These are phyloP conservation scores for Uronychia setigera DNA, from an alignment of 73 alveolate genomes.

Conservation along the genomic window DNA sequence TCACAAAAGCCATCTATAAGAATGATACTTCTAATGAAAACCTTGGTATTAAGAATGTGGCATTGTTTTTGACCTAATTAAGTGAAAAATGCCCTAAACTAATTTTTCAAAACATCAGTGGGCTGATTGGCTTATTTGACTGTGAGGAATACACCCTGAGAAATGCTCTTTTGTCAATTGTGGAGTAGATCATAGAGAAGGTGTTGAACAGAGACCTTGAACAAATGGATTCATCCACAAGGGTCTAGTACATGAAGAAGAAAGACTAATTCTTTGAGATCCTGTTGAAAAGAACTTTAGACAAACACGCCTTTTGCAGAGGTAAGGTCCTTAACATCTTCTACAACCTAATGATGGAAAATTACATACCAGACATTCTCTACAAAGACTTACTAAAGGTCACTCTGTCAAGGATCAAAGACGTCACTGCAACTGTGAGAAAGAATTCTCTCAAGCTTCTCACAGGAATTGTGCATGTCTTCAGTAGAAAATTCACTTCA, in stretches of 20 bases:
- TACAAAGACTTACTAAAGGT: conserved; percentile 61
- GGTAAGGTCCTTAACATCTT: conserved; percentile 75
- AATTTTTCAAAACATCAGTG: conserved; percentile 26
- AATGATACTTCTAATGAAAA: conserved; percentile 50
- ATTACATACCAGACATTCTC: conserved; percentile 60
- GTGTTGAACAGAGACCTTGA: conserved; percentile 38
- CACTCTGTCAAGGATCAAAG: conserved; percentile 76
- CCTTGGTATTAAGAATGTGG: conserved; percentile 50
- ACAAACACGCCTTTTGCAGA: conserved; percentile 80
- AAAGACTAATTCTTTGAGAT: conserved; percentile 75
- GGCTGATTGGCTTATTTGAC: conserved; percentile 48
- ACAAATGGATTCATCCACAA: conserved; percentile 61
- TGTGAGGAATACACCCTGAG: conserved; percentile 62
- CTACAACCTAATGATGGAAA: conserved; percentile 65
- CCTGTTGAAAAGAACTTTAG: conserved; percentile 71
- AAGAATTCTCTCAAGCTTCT: conserved; percentile 77
- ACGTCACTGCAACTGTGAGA: conserved; percentile 79
- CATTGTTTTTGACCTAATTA: conserved; percentile 29
- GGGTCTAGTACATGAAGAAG: conserved; percentile 69
- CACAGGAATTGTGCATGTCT: conserved; percentile 61
- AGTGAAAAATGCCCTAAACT: conserved; percentile 27
- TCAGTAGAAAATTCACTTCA: conserved; percentile 54
- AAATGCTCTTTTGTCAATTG: conserved; percentile 33
- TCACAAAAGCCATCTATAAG: conserved; percentile 44
- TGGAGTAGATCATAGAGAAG: conserved; percentile 26